A percentile compares a stretch with the other conserved stretches of the same genome.
Evolutionary conservation across 176 grass and related monocot genomes (phyloP).

Genomic region (Avena insularis): DNA sequence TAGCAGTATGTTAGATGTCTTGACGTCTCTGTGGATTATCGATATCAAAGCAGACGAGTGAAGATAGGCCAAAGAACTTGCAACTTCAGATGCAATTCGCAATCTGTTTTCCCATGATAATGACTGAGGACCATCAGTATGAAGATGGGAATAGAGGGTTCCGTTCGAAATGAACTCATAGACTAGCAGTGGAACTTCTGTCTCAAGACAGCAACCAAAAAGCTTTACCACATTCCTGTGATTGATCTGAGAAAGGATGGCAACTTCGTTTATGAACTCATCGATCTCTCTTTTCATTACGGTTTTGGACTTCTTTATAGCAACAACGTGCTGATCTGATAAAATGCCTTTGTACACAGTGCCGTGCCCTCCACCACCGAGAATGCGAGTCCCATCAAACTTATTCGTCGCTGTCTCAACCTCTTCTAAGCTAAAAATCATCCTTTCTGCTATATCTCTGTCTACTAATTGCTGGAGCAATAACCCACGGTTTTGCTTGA

Average conservation of each 20-base stretch:
- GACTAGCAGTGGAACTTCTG: conserved; percentile 57
- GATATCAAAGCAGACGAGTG: conserved; percentile 54
- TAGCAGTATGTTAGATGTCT: conserved; percentile 62
- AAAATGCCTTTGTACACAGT: conserved; percentile 73
- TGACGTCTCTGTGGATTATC: conserved; percentile 60
- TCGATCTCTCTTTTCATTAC: conserved; percentile 51
- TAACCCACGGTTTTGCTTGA: conserved; percentile 59
- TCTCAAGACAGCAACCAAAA: conserved; percentile 66
- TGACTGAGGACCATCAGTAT: background rate
- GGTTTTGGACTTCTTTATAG: conserved; percentile 66
- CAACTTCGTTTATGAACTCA: conserved; percentile 67
- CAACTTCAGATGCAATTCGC: conserved; percentile 58
- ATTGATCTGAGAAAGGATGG: conserved; percentile 71
- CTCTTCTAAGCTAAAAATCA: conserved; percentile 65
- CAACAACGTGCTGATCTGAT: conserved; percentile 52
- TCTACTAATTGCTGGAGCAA: conserved; percentile 53
- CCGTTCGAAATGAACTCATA: conserved; percentile 72
- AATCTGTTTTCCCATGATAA: conserved; percentile 26
- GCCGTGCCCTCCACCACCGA: conserved; percentile 55
- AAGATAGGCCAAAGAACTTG: conserved; percentile 62
- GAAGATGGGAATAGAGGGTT: conserved; percentile 51
- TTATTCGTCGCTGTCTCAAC: conserved; percentile 63
- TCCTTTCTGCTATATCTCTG: conserved; percentile 61
- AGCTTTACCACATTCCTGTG: conserved; percentile 70
- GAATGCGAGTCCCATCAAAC: conserved; percentile 50